Evolutionary conservation across 129 eudicot genomes (phyloP).

Genomic region (Pseudognaphalium luteoalbum): DNA sequence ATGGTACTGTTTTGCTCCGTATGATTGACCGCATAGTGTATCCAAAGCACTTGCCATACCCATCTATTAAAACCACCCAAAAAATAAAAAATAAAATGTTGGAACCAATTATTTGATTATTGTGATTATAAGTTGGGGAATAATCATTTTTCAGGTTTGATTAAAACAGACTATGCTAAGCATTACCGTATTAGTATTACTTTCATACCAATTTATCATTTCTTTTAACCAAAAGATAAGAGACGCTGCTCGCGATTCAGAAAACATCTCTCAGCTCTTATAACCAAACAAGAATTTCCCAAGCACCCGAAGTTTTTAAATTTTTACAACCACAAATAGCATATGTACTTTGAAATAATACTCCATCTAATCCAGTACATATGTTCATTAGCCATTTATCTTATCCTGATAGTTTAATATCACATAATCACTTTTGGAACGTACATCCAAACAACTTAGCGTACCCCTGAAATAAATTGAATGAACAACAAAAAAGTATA

Average conservation of each 20-base stretch:
- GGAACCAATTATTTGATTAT: not conserved
- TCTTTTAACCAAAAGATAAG: not conserved
- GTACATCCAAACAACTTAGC: not conserved
- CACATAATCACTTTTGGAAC: not conserved
- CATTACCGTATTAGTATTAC: not conserved
- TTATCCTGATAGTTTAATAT: not conserved
- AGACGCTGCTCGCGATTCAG: too few species aligned
- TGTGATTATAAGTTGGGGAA: not conserved
- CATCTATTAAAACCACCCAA: slow-evolving; percentile 41
- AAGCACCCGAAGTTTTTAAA: too few species aligned
- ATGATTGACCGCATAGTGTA: slow-evolving; percentile 87
- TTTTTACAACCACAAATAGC: too few species aligned
- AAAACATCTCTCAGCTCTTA: too few species aligned
- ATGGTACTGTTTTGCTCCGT: slow-evolving; percentile 86
- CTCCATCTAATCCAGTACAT: too few species aligned
- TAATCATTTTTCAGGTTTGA: not conserved
- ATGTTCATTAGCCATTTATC: not conserved
- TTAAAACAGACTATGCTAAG: not conserved
- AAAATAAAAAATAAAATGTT: not conserved
- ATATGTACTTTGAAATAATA: too few species aligned
- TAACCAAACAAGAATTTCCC: not conserved
- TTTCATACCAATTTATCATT: too few species aligned
- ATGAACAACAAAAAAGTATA: not conserved
- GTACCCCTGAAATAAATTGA: not conserved
- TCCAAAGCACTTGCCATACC: slow-evolving; percentile 94